Evolutionary conservation across 2,329 filamentous ascomycete genomes (phyloP).

Genomic region (Epichloe sibirici): DNA sequence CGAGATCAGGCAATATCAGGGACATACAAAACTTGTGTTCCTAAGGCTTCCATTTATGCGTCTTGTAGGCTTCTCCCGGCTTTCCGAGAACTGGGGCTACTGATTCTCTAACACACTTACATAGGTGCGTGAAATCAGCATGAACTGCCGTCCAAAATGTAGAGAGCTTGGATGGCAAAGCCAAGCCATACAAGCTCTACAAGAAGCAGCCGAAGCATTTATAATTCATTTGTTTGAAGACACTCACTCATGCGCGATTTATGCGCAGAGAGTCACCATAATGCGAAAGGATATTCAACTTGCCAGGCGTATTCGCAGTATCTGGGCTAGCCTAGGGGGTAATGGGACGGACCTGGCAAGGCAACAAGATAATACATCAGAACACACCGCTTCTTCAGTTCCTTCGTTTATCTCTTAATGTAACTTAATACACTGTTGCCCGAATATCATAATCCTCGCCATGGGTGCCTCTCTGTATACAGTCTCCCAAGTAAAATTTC

Average conservation of each 20-base stretch:
- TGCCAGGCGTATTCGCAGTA: slow-evolving; percentile 65
- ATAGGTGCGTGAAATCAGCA: slow-evolving; percentile 53
- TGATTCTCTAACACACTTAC: too few relatives aligned
- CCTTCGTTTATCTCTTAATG: not conserved
- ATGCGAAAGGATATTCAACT: slow-evolving; percentile 98
- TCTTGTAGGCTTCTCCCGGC: slow-evolving; percentile 36
- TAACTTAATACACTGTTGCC: not conserved
- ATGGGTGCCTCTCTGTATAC: too few relatives aligned
- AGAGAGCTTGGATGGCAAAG: slow-evolving; percentile 87
- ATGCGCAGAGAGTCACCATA: slow-evolving; percentile 92
- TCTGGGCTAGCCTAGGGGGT: slow-evolving; percentile 42
- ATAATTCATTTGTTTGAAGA: slow-evolving; percentile 86
- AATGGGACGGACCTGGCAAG: slow-evolving; percentile 35
- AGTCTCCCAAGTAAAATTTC: not conserved
- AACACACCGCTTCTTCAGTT: too few relatives aligned
- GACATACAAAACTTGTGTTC: slow-evolving; percentile 76
- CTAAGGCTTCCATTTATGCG: slow-evolving; percentile 70
- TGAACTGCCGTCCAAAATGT: slow-evolving; percentile 48
- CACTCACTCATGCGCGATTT: slow-evolving; percentile 81
- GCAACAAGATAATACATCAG: not conserved
- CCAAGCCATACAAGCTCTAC: slow-evolving; percentile 82
- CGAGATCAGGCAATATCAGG: slow-evolving; percentile 87
- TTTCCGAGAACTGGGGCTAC: not conserved
- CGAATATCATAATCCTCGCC: too few relatives aligned
- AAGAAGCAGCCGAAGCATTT: slow-evolving; percentile 94